Base-by-base conservation (phyloP, 1,284 basidiomycete species). In the Ganoderma lingzhi region DNA sequence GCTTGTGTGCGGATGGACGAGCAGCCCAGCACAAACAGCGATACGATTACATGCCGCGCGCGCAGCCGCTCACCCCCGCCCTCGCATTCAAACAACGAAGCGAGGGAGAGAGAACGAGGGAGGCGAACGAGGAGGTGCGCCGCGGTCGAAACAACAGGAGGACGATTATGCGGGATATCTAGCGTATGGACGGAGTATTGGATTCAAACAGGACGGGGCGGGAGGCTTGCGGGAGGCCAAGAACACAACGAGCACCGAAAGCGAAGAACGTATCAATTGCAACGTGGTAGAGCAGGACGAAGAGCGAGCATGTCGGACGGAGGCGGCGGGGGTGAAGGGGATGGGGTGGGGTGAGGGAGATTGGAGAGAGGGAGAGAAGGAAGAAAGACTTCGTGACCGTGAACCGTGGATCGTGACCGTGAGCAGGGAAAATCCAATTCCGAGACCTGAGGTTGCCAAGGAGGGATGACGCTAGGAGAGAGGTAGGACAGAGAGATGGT, bases 161-260 rank as follows among this genome's bases (percentile, higher is more conserved):
- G 23, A 23, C 32, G 42, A 28, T 44, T 56, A 60, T 15, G 53
- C 41, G 67, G 30, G 39, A 44, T 61, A 61, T 61, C 39, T 61
- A 61, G 59, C 6, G 37, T 61, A 61, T 42, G 41, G 23, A 8
- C n/a, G 61, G 48, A 53, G 10, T 8, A 19, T 3, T 6, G 61
- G 45, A 48, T 48, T 48, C n/a, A 53, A 53, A 28, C 48, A 53
- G 51, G 60, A 42, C 28, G 61, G 51, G 10, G 59, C 37, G 45
- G 44, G 48, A 41, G 44, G 42, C 39, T 37, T 10, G 41, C 12
- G n/a, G 62, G 28, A 59, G 32, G 65, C 63, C 66, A 73, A 70
- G 63, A 71, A 75, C 69, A 73, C 71, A 74, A 73, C 70, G 71
- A 65, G 70, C 70, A 72, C 70, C 71, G 73, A 75, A 73, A 74